phyloP scores from a whole-genome alignment of 164 flowering plant genomes.

The Liriodendron chinense region DNA sequence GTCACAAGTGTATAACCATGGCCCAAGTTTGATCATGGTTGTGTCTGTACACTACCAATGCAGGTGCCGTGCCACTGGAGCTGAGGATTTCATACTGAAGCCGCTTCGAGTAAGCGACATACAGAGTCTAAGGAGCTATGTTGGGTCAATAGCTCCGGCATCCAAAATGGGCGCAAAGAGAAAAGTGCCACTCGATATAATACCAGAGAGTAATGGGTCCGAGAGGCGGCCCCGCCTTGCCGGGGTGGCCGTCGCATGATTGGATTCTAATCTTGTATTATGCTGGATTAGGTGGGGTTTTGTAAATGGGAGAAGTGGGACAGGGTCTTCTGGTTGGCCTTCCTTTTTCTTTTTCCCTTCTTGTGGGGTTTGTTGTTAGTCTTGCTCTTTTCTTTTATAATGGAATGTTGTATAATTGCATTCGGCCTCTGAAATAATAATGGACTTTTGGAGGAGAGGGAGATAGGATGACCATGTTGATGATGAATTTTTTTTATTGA shows the following conservation, averaged over 20 bases:
- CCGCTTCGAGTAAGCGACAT: constrained; percentile 20
- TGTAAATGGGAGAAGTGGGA: not conserved
- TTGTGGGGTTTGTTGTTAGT: not conserved
- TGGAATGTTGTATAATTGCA: not conserved
- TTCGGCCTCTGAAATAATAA: not conserved
- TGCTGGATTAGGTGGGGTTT: constrained; percentile 10
- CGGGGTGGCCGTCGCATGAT: constrained; percentile 27
- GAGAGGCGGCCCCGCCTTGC: constrained; percentile 26
- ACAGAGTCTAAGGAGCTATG: constrained; percentile 18
- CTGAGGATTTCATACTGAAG: constrained; percentile 30
- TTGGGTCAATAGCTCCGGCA: constrained; percentile 8
- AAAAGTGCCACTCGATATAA: constrained; percentile 22
- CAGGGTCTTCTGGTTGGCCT: not conserved
- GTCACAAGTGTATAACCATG: not conserved
- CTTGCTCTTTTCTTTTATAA: not conserved
- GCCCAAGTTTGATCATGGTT: not conserved
- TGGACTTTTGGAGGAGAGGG: too few relatives aligned
- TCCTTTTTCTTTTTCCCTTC: not conserved
- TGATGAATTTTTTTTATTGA: not conserved
- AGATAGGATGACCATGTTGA: not conserved
- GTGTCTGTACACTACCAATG: not conserved
- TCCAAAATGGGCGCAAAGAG: constrained; percentile 20
- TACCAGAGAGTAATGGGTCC: constrained; percentile 24
- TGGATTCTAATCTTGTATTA: not conserved
- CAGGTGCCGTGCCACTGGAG: constrained; percentile 27